Percentiles rank a stretch among this genome's conserved stretches.
Conservation (phyloP, 1,139 yeast genomes). For the Petasospora rhodanensis region DNA sequence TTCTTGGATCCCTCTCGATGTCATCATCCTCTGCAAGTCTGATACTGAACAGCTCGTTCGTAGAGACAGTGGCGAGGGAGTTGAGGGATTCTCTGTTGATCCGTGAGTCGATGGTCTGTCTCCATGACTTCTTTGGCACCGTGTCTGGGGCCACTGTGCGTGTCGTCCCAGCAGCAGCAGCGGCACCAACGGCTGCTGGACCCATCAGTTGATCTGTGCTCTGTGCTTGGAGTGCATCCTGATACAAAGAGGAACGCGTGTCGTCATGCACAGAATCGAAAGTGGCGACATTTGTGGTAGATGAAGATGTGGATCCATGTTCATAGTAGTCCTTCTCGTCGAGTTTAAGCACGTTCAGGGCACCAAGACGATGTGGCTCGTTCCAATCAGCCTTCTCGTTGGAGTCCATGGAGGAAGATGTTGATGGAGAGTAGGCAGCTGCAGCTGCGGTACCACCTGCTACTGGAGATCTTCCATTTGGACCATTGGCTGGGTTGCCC, state of each 20-base stretch:
- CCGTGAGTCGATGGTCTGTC: conserved; percentile 42
- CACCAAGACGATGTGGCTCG: conserved; percentile 41
- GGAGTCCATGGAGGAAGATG: conserved; percentile 33
- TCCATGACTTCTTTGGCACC: conserved; percentile 66
- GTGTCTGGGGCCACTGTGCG: conserved; percentile 14
- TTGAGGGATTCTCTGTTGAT: conserved; percentile 56
- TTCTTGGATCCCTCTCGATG: conserved; percentile 36
- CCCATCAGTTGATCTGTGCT: conserved; percentile 28
- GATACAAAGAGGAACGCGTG: conserved; percentile 24
- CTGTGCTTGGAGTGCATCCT: conserved; percentile 29
- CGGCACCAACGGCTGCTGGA: conserved; percentile 13
- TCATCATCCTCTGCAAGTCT: conserved; percentile 62
- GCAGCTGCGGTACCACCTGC: conserved; percentile 11
- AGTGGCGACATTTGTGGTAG: conserved; percentile 31
- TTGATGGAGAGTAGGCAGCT: conserved; percentile 20
- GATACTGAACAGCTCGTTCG: conserved; percentile 78
- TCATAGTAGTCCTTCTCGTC: conserved; percentile 36
- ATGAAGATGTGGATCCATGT: conserved; percentile 31
- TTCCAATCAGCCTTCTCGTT: conserved; percentile 29
- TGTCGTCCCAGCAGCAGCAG: conserved; percentile 5
- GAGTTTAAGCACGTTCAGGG: conserved; percentile 48
- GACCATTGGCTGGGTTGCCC: conserved; percentile 39
- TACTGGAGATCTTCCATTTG: conserved; percentile 36
- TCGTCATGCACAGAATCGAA: conserved; percentile 22
- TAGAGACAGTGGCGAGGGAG: conserved; percentile 80